Base-by-base conservation (phyloP, 176 grass and related monocot genomes). In the Dendrocalamus sinicus region DNA sequence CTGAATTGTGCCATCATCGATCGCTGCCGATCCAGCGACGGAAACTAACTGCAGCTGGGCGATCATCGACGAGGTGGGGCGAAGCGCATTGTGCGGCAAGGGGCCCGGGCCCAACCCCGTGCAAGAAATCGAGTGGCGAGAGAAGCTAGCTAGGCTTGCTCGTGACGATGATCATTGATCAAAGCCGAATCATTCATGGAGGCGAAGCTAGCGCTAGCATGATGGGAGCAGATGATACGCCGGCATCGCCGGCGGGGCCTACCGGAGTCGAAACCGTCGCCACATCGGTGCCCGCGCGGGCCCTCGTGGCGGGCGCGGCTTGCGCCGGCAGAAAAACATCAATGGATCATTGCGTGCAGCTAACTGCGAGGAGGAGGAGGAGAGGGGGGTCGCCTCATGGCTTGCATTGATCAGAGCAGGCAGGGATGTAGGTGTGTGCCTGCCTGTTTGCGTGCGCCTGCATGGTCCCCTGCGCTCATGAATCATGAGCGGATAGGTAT, bases 181-280 rank as follows among this genome's bases (percentile, higher is more conserved):
- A 12, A 4, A 17, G 58, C 65, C 41, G 81, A 73, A 66, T 70
- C 46, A 79, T 64, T 39, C 47, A 10, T 9, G 59, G 58, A 32
- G 19, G 19, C 24, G 15, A 35, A 9, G 20, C 22, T 32, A 12
- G 45, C 8, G 19, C 12, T 23, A 24, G 44, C 41, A 63, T 73
- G 81, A 62, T 72, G 72, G 28, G 9, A 41, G 80, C 7, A 32
- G 66, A 22, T n/a, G 81, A 58, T 16, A 70, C 79, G 87, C 84
- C 87, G 57, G 32, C 54, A 41, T 83, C 86, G 55, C 8, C 52
- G 12, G 5, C 78, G 19, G 64, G 45, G 64, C 16, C 28, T 66
- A 65, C 60, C 44, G 43, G 60, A 79, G 77, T 65, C 30, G 78
- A 48, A 81, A 81, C 79, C 48, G 32, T 57, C 79, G 65, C 32